Base-by-base conservation (phyloP, 176 grass and related monocot genomes). In the Coix lacrymajobi region DNA sequence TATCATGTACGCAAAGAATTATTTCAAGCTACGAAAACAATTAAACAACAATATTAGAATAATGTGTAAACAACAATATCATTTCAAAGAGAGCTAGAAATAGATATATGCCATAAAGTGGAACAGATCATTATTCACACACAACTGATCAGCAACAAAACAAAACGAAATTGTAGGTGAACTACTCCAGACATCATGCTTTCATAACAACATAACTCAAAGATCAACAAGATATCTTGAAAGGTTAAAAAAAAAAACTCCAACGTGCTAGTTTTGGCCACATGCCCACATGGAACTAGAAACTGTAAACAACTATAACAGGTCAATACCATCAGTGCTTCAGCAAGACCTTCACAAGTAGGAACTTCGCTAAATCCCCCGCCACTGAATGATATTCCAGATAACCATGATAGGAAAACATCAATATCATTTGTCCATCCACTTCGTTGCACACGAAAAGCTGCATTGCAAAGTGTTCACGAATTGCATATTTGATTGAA, bases 361-460 rank as follows among this genome's bases (percentile, higher is more conserved):
- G 89, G 83, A 88, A 87, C 79, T 22, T 96, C 93, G 56, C 57
- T 91, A 52, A 87, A 98, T 84, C 89, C 93, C 28, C 96, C 91
- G 66, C 93, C 91, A 77, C 75, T 86, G 79, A 98, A 98, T 62
- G 76, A 48, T 60, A 98, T 85, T 87, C 90, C 87, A 79, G 96
- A 87, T 70, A 98, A 64, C 92, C 89, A 92, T 73, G 84, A 84
- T 74, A 95, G 67, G 79, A 93, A 98, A 79, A 48, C 62, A 81
- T 98, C 82, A 58, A 80, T 26, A 88, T 98, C 87, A 79, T 91
- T 93, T 69, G 96, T 95, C 96, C 96, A 98, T 66, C 96, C 89
- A 83, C 91, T 93, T 73, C 93, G 83, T 65, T 87, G 89, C 49
- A 95, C 92, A 85, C 57, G 9, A 79, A 91, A 95, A 90, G 85